Percentiles rank a stretch among this genome's conserved stretches.
Evolutionary conservation across 768 basidiomycete species (phyloP).

Genomic region (Boletus eberwhitei): DNA sequence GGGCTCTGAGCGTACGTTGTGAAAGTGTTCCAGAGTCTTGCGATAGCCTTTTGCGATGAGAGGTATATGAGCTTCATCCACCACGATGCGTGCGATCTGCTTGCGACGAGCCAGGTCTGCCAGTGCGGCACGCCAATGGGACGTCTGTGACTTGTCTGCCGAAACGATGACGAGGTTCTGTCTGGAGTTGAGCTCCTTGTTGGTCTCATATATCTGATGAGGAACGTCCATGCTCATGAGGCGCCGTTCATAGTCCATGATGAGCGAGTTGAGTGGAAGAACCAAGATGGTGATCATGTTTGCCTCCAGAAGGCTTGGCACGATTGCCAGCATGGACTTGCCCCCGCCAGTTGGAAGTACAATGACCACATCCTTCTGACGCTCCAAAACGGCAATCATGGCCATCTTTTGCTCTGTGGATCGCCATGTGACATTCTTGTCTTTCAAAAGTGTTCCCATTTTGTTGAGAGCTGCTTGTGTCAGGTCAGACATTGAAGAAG

Average conservation of each 20-base stretch:
- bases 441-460: not conserved
- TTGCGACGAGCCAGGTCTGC: not conserved
- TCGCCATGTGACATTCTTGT: not conserved
- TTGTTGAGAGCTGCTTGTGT: not conserved
- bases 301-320: not conserved
- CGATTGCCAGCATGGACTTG: conserved; percentile 2
- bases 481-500: no score
- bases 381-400: not conserved
- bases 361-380: not conserved
- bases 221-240: not conserved
- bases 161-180: conserved; percentile 7
- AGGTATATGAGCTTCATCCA: conserved; percentile 27
- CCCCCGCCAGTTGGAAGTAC: not conserved
- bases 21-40: not conserved
- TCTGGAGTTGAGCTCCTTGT: not conserved
- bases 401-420: not conserved
- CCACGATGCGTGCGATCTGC: conserved; percentile 4
- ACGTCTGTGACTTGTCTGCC: not conserved
- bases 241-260: not conserved
- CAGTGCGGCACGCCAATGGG: conserved; percentile 9
- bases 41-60: conserved; percentile 11
- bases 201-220: not conserved
- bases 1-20: not conserved
- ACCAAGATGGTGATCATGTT: not conserved
- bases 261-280: not conserved